Base-by-base conservation (phyloP, 768 basidiomycete species). In the Stropharia rugosoannulata region DNA sequence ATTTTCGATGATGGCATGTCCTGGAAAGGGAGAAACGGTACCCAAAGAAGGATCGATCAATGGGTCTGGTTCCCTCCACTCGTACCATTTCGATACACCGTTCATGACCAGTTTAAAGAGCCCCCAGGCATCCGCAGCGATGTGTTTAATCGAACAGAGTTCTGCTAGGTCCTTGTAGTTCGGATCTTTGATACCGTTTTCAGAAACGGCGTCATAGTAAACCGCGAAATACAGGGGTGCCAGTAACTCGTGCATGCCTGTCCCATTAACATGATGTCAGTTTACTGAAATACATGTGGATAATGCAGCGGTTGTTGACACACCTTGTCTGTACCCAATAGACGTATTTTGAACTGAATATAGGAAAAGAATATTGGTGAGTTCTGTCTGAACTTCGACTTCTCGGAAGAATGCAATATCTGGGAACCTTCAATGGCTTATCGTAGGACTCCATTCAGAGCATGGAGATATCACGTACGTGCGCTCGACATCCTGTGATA, bases 211-310 rank as follows among this genome's bases (percentile, higher is more conserved):
- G 72, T 99, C 97, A 62, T 80, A 87, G 68, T 96, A 89, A 54
- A 90, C 76, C 2, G 87, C 87, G 64, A 90, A 85, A 63, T 92
- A 91, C 27, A 98, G 69, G 0, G 93, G 89, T 3, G 95, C 97
- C 18, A 98, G 80, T 8, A 98, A 74, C 66, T 99, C 97, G 65
- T 99, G 97, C 97, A 99, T 98, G 51, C 97, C 96, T 82, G 43
- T 41, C 22, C 15, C 43, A 19, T 19, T 3, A 25, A 27, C 32
- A 29, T 47, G 46, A 13, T 40, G 52, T 22, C 16, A 37, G 27
- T 29, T 29, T 7, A 7, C 27, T 22, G 27, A 43, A 42, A 7
- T 45, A n/a, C 3, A n/a, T 41, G 15, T 10, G n/a, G 38, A 32
- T 11, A 8, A 16, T 22, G 22, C 16, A 5, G 16, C 15, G 16